Base-by-base conservation (phyloP, 164 flowering plant species). In the Magnolia officinalis region DNA sequence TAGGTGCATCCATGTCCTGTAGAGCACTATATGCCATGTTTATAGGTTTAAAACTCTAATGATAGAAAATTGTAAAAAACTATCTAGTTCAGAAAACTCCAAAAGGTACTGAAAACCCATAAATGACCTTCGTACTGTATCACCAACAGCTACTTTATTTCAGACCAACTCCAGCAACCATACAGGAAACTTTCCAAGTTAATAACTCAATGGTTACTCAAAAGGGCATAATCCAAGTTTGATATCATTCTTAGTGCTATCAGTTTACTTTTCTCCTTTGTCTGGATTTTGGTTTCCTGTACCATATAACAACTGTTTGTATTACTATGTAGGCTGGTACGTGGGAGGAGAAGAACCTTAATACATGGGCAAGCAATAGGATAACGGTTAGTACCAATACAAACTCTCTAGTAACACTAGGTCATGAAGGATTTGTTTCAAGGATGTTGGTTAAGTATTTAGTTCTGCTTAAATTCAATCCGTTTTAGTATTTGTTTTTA, bases 291-390 rank as follows among this genome's bases (percentile, higher is more conserved):
- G 13, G 61, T 55, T 55, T 55, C 18, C 18, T 55, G 16, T 55
- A 55, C 16, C 61, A 55, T 55, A 9, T 55, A 67, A 50, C 37
- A 20, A 21, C 0, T 23, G 1, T 20, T 20, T 74, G 19, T 13
- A 4, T 67, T 72, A 64, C 14, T 58, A 8, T 78, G 51, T 70
- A 95, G 98, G 98, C 98, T 78, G 98, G 98, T 75, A 95, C 98
- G 8, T 95, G 98, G 98, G 98, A 95, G 87, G 98, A 95, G 86
- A 93, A 88, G 75, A 95, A 87, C 82, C 87, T 95, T 23, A 95
- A 88, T 64, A 85, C 85, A 51, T 95, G 98, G 98, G 98, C 98
- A 51, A 85, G 76, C 71, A 83, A 83, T 58, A 88, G 93, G 79
- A 90, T 95, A 19, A 93, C 93, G 97, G 98, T 93, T 61, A 75